Base-by-base conservation (phyloP, 305 asterid species). In the Coffea humblotiana region DNA sequence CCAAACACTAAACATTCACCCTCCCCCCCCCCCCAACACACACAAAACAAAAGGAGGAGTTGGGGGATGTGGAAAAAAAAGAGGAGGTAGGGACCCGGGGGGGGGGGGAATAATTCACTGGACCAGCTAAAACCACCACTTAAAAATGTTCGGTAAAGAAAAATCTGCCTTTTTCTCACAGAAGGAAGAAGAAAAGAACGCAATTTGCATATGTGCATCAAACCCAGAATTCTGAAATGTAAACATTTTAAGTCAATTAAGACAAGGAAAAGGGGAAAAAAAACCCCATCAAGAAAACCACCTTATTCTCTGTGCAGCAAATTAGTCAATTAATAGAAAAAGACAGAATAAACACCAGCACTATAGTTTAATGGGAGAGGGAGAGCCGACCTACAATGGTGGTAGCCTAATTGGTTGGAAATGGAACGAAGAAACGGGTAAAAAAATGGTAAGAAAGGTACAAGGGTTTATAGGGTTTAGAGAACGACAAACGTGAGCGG, bases 381-480 rank as follows among this genome's bases (percentile, higher is more conserved):
- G 70, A 65, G 21, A 58, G n/a, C 78, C 29, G 58, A 58, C 78
- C 78, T 40, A 0, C 9, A 23, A 2, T 18, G 68, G 32, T 52
- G 69, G 68, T 19, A 56, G 6, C 21, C 19, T 54, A 32, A 32
- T 54, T 47, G 8, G 1, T 54, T 3, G 23, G 67, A 32, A 32
- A 32, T 32, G 23, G 72, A 71, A 60, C 58, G 6, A 15, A 65
- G 18, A 27, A 37, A 29, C 12, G 65, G 29, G 9, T 32, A 8
- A 8, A 27, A 27, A 52, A 18, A 1, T 52, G n/a, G 40, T 15
- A 21, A 74, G 67, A 74, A 6, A 18, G 66, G 49, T 71, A 23
- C 10, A 27, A 13, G 72, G 66, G 66, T 60, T 71, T 61, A 60
- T 7, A 60, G 77, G 66, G 82, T 56, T 79, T 79, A 56, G 8